A percentile compares a stretch with the other conserved stretches of the same genome.
phyloP scores from a whole-genome alignment of 495 filamentous ascomycete species.

The Baudoinia panamericana region DNA sequence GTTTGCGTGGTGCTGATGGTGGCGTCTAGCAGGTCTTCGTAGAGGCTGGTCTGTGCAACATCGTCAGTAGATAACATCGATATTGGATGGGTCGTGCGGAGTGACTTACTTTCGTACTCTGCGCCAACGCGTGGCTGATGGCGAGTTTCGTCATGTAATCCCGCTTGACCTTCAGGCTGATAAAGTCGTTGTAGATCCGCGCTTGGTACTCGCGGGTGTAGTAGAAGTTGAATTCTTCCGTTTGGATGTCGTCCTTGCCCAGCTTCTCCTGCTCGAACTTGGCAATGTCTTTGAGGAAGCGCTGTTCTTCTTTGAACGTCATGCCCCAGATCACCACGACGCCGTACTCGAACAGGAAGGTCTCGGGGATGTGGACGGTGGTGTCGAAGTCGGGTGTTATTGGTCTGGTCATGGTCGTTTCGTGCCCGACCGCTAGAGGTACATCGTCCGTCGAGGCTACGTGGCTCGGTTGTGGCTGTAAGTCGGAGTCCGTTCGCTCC shows the following conservation, averaged over 20 bases:
- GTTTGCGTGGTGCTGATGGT: slow-evolving; percentile 84
- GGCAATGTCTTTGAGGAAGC: slow-evolving; percentile 85
- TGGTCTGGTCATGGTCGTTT: slow-evolving; percentile 3
- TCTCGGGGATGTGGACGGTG: slow-evolving; percentile 75
- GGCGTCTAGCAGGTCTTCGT: slow-evolving; percentile 87
- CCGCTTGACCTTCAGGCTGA: slow-evolving; percentile 76
- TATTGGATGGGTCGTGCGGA: no score
- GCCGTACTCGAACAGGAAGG: slow-evolving; percentile 94
- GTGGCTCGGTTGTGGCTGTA: background rate
- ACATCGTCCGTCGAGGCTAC: no score
- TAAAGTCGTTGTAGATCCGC: slow-evolving; percentile 98
- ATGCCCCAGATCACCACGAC: slow-evolving; percentile 99
- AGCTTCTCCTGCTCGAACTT: slow-evolving; percentile 91
- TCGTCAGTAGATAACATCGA: no score
- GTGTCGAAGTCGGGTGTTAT: slow-evolving; percentile 48
- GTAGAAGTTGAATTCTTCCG: slow-evolving; percentile 98
- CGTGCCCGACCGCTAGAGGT: no score
- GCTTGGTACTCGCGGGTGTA: slow-evolving; percentile 95
- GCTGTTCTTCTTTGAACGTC: slow-evolving; percentile 67
- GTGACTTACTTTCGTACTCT: slow-evolving; percentile 65
- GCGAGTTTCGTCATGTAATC: slow-evolving; percentile 98
- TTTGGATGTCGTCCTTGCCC: slow-evolving; percentile 73
- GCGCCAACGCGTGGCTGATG: slow-evolving; percentile 86
- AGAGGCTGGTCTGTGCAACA: slow-evolving; percentile 79
- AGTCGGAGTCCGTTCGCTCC: background rate